Conservation (phyloP, 371 early-diverging fungal genomes). For the Lichtheimia ramosa region DNA sequence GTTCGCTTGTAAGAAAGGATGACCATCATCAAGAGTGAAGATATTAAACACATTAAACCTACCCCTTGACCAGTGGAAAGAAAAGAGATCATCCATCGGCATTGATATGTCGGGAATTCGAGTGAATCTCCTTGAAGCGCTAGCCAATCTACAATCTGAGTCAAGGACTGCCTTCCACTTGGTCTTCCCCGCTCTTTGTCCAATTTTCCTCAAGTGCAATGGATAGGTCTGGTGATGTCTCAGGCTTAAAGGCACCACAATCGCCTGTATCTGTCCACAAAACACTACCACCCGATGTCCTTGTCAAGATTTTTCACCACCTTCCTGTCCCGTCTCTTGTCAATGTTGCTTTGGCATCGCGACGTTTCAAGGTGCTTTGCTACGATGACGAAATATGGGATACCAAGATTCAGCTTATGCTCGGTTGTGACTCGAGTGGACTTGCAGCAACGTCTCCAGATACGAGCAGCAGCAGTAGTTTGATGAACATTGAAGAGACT, state of each 20-base stretch:
- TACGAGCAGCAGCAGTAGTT: conserved; percentile 7
- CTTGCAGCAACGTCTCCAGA: conserved; percentile 8
- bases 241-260: conserved; percentile 8
- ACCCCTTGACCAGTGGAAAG: too few relatives aligned
- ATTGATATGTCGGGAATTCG: too few relatives aligned
- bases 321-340: conserved; percentile 50
- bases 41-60: too few relatives aligned
- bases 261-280: conserved; percentile 9
- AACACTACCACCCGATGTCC: conserved; percentile 47
- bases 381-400: conserved; percentile 71
- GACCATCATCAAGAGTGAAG: too few relatives aligned
- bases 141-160: too few relatives aligned
- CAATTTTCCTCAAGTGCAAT: too few relatives aligned
- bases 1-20: too few relatives aligned
- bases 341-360: conserved; percentile 52
- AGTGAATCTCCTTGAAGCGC: too few relatives aligned
- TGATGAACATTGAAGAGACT: conserved; percentile 33
- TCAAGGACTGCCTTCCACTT: too few relatives aligned
- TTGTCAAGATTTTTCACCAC: conserved; percentile 49
- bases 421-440: conserved; percentile 34
- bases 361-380: conserved; percentile 64
- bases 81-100: too few relatives aligned
- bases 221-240: too few relatives aligned
- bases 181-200: too few relatives aligned
- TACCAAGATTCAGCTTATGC: conserved; percentile 43